phyloP scores from a whole-genome alignment of 2,329 filamentous ascomycete species.

The Microsporum canis region DNA sequence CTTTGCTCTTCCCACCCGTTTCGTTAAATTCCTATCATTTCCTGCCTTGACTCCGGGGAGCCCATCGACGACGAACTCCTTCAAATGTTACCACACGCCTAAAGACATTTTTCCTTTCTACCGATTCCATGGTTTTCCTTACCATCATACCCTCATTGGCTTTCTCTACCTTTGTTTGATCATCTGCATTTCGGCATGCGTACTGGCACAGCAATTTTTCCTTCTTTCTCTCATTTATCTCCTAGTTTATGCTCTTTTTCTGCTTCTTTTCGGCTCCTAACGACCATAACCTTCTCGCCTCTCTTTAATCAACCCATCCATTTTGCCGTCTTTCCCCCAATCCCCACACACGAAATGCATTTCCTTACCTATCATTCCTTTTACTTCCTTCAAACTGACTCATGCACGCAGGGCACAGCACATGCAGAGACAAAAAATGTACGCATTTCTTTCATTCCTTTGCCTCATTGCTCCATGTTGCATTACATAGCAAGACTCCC shows the following conservation, averaged over 20 bases:
- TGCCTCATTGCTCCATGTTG: not conserved
- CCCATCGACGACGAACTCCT: not conserved
- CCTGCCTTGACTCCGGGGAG: not conserved
- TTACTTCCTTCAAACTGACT: not conserved
- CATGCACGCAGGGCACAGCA: not conserved
- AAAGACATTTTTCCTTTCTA: not conserved
- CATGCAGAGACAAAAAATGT: not conserved
- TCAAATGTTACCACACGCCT: not conserved
- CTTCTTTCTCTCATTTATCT: not conserved
- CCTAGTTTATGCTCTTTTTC: not conserved
- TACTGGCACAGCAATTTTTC: not conserved
- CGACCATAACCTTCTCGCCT: not conserved
- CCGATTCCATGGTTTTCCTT: not conserved
- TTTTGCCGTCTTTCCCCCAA: not conserved
- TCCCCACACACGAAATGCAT: not conserved
- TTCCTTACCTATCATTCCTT: not conserved
- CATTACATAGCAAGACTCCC: not conserved
- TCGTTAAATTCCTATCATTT: not conserved
- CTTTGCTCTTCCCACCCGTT: not conserved
- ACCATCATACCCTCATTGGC: not conserved
- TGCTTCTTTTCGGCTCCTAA: not conserved
- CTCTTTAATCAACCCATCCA: not conserved
- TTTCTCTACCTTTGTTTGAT: not conserved
- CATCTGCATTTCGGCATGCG: slow-evolving; percentile 1
- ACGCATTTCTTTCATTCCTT: not conserved